Conservation (phyloP, 495 filamentous ascomycete genomes). For the Aspergillus campestris region DNA sequence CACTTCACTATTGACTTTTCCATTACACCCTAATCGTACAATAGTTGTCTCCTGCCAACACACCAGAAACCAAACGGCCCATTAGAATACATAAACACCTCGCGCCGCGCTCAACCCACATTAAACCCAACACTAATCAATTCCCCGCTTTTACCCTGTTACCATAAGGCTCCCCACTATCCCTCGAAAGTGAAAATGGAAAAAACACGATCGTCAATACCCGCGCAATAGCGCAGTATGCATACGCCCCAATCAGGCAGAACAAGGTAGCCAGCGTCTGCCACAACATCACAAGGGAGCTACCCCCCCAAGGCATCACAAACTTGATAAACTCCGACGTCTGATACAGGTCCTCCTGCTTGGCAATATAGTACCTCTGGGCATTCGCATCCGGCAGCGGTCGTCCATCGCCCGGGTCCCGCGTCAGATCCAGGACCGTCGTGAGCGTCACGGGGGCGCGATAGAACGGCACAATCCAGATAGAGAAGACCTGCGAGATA, state of each 20-base stretch:
- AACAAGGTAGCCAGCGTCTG: conserved; percentile 54
- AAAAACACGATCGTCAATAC: too few species aligned
- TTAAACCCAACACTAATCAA: too few species aligned
- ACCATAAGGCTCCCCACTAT: too few species aligned
- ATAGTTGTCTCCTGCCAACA: too few species aligned
- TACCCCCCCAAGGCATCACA: conserved; percentile 29
- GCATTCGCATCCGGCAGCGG: conserved; percentile 10
- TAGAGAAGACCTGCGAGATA: conserved; percentile 62
- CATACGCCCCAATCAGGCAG: conserved; percentile 49
- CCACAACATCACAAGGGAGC: conserved; percentile 44
- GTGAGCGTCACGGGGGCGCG: conserved; percentile 57
- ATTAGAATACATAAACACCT: too few species aligned
- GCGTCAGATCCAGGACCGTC: conserved; percentile 58
- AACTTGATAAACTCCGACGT: conserved; percentile 71
- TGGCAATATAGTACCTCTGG: conserved; percentile 54
- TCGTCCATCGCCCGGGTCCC: conserved; percentile 12
- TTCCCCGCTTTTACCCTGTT: too few species aligned
- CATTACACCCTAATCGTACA: too few species aligned
- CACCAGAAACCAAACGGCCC: too few species aligned
- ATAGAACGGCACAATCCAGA: conserved; percentile 72
- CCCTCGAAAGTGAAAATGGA: too few species aligned
- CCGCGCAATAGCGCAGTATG: conserved; percentile 21
- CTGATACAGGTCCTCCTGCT: conserved; percentile 80
- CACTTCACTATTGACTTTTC: too few species aligned
- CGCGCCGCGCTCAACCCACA: too few species aligned